Base-by-base conservation (phyloP, 495 filamentous ascomycete species). In the Oidiodendron maius region DNA sequence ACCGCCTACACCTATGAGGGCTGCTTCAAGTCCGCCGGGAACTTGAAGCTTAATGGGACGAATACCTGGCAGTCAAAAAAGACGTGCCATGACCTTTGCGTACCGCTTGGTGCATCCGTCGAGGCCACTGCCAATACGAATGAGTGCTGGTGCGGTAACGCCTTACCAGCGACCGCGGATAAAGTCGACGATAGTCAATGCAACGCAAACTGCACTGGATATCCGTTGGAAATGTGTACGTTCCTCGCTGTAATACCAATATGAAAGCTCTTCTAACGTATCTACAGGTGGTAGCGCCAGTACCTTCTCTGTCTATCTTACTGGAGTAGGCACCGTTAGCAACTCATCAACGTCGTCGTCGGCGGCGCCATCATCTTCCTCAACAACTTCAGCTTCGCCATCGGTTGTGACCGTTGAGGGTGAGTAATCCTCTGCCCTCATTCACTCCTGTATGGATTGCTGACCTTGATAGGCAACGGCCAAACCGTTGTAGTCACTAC, bases 91-190 rank as follows among this genome's bases (percentile, higher is more conserved):
- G 47, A 12, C 3, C 54, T 62, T 41, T 77, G 73, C 50, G 42
- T 52, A 8, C 40, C 38, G 3, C 34, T 58, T 4, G 46, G 53
- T 13, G 57, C 58, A 40, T 46, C 65, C 3, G 67, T 70, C 13
- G 56, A 72, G 57, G 77, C 57, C 25, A 61, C 71, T 41, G 62
- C 59, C 5, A 64, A 66, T 3, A 64, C 63, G 23, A 61, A 51
- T 16, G 58, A 71, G 13, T 89, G 85, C 61, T 84, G 60, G 45
- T 89, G 85, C 57, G 86, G 85, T 30, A 56, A 74, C 30, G 58
- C 60, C 28, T 64, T 84, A 26, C 85, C 85, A 6, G 68, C 76
- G 16, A 54, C 65, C 13, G 44, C 51, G 4, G 62, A 60, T 37
- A 52, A 73, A 49, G 71, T 77, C 2, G 64, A 70, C 30, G 67